These are phyloP conservation scores for Ilyonectria mors-panacis DNA, from an alignment of 2,329 filamentous ascomycete species.

Conservation along the genomic window DNA sequence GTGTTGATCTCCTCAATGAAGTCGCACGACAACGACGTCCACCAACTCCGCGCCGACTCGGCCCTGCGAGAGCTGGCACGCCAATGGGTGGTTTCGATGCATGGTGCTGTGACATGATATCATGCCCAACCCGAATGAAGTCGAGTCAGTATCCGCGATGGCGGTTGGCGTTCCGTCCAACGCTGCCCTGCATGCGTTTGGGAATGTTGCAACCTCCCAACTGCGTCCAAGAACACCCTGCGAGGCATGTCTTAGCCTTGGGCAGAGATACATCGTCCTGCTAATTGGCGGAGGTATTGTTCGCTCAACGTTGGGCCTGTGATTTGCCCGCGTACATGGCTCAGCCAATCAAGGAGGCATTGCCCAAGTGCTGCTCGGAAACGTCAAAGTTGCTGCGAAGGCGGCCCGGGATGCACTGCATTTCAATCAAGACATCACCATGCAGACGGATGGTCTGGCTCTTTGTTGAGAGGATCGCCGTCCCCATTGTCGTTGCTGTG, in stretches of 20 bases:
- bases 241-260: slow-evolving; percentile 20
- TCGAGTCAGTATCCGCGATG: slow-evolving; percentile 9
- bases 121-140: slow-evolving; percentile 40
- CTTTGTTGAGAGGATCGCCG: background rate
- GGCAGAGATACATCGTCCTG: slow-evolving; percentile 29
- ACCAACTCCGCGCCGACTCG: slow-evolving; percentile 32
- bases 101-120: slow-evolving; percentile 52
- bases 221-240: slow-evolving; percentile 7
- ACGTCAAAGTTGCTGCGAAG: slow-evolving; percentile 1
- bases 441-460: background rate
- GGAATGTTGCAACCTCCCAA: slow-evolving; percentile 12
- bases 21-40: slow-evolving; percentile 47
- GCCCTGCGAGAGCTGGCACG: slow-evolving; percentile 31
- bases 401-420: background rate
- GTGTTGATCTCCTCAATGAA: slow-evolving; percentile 42
- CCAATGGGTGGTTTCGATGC: slow-evolving; percentile 38
- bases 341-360: slow-evolving; percentile 2
- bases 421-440: background rate
- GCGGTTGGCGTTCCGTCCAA: slow-evolving; percentile 13
- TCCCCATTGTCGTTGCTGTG: slow-evolving; percentile 3
- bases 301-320: background rate
- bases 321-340: slow-evolving; percentile 9
- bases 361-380: background rate
- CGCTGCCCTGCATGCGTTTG: slow-evolving; percentile 13
- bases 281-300: slow-evolving; percentile 6